A percentile compares a stretch with the other conserved stretches of the same genome.
Conservation (phyloP, 2,329 filamentous ascomycete genomes). For the Stenocarpella maydis region DNA sequence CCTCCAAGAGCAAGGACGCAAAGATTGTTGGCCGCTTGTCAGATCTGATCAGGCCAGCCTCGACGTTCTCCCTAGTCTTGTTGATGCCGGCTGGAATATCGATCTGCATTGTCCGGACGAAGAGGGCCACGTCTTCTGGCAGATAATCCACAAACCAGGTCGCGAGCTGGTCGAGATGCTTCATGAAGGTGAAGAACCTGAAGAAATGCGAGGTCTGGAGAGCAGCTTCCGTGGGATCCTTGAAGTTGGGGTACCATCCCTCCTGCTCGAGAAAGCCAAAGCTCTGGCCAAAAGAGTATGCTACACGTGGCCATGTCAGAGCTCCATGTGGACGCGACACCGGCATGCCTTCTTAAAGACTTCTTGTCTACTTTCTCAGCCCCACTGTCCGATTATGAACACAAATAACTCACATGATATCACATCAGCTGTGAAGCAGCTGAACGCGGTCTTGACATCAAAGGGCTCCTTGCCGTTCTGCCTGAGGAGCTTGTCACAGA, state of each 20-base stretch:
- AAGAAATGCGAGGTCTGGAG: conserved; percentile 39
- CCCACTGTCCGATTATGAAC: background rate
- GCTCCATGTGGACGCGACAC: background rate
- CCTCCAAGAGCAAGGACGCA: conserved; percentile 41
- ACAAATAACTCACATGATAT: conserved; percentile 29
- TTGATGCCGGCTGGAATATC: conserved; percentile 48
- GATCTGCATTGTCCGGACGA: conserved; percentile 46
- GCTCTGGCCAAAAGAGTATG: conserved; percentile 37
- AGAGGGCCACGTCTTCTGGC: conserved; percentile 4
- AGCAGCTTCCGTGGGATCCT: conserved; percentile 38
- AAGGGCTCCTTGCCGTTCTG: conserved; percentile 22
- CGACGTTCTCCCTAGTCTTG: conserved; percentile 43
- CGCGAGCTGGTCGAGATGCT: conserved; percentile 37
- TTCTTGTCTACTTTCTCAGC: background rate
- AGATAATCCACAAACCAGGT: conserved; percentile 30
- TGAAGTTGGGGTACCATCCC: conserved; percentile 41
- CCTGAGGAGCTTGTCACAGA: conserved; percentile 36
- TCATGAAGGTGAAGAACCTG: conserved; percentile 36
- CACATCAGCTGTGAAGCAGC: conserved; percentile 31
- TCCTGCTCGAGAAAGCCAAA: conserved; percentile 40
- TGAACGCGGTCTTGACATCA: conserved; percentile 34
- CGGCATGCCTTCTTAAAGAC: background rate
- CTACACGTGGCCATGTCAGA: background rate
- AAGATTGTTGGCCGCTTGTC: conserved; percentile 46
- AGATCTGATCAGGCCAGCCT: conserved; percentile 36